Conservation (phyloP, 306 rosid species). For the Clitoria ternatea region DNA sequence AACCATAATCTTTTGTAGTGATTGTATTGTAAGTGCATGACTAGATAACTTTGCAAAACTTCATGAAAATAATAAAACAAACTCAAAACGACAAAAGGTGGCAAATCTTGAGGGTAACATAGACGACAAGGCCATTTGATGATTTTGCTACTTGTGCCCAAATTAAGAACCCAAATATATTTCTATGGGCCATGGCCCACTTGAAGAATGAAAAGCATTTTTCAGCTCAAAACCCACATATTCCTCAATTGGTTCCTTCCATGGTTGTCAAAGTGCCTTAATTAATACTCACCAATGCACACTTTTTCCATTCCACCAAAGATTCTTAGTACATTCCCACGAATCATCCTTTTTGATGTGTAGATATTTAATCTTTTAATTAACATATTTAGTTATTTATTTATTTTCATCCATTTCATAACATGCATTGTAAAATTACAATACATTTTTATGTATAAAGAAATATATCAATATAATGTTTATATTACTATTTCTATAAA, state of each 20-base stretch:
- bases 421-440: too few species aligned
- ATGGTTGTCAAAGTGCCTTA: not conserved
- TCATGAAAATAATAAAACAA: not conserved
- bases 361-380: too few species aligned
- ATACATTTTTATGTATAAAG: too few species aligned
- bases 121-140: not conserved
- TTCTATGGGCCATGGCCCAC: not conserved
- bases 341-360: conserved; percentile 64
- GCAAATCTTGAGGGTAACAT: not conserved
- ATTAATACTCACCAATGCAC: not conserved
- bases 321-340: conserved; percentile 41
- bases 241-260: conserved; percentile 30
- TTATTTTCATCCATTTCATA: too few species aligned
- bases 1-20: not conserved
- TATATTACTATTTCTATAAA: too few species aligned
- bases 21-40: not conserved
- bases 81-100: not conserved
- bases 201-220: not conserved
- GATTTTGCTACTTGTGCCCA: not conserved
- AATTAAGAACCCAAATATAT: not conserved
- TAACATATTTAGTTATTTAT: too few species aligned
- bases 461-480: too few species aligned
- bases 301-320: conserved; percentile 15
- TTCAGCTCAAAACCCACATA: conserved; percentile 20
- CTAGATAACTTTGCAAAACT: not conserved